phyloP scores from a whole-genome alignment of 768 basidiomycete genomes.

The Pisolithus tinctorius region DNA sequence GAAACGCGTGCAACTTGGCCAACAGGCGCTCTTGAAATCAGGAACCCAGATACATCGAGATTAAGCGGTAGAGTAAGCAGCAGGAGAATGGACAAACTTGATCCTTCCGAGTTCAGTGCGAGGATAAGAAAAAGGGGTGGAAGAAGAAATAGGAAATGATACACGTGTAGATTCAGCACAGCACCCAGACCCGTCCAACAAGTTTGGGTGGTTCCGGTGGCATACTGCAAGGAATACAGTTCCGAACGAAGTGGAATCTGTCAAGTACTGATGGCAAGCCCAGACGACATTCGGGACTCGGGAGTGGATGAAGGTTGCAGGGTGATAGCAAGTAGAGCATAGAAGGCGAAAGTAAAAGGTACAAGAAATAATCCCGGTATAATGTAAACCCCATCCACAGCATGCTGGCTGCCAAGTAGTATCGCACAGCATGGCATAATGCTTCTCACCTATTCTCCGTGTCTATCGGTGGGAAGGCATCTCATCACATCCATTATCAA shows the following conservation, averaged over 20 bases:
- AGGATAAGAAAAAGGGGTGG: not conserved
- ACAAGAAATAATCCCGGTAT: not conserved
- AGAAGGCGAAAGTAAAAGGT: not conserved
- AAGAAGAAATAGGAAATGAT: not conserved
- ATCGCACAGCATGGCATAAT: not conserved
- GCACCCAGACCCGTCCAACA: constrained; percentile 1
- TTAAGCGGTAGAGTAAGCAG: not conserved
- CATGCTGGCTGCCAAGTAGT: not conserved
- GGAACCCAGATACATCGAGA: not conserved
- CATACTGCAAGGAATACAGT: not conserved
- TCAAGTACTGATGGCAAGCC: not conserved
- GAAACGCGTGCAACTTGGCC: not conserved
- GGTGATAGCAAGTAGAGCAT: not conserved
- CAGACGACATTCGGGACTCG: not conserved
- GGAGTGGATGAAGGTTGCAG: not conserved
- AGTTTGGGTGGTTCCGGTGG: not conserved
- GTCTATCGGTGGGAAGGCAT: constrained; percentile 35
- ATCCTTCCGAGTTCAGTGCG: not conserved
- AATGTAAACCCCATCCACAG: not conserved
- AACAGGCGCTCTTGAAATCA: not conserved
- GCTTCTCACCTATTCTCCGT: not conserved
- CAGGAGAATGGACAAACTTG: not conserved
- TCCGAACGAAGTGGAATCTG: not conserved
- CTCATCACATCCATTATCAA: constrained; percentile 76
- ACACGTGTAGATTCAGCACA: not conserved